Conservation (phyloP, 2,329 filamentous ascomycete genomes). For the Sordariomycetes sp. region DNA sequence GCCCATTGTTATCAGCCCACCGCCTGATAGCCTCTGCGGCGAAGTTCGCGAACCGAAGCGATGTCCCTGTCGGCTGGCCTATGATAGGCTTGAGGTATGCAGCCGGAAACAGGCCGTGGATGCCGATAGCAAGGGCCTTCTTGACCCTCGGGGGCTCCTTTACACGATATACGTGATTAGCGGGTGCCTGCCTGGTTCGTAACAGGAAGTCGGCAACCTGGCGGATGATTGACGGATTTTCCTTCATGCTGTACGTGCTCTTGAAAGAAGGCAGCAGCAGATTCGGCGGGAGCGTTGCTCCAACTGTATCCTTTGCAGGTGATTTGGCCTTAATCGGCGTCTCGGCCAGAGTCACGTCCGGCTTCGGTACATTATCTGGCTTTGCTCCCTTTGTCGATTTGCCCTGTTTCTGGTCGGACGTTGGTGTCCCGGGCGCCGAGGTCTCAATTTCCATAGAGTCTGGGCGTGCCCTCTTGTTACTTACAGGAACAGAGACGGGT, state of each 20-base stretch:
- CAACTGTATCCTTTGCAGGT: slow-evolving; percentile 15
- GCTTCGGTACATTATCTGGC: background rate
- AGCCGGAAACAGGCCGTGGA: slow-evolving; percentile 89
- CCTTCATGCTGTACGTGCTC: slow-evolving; percentile 53
- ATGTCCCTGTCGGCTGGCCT: slow-evolving; percentile 90
- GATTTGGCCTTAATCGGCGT: slow-evolving; percentile 13
- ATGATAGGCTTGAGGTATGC: slow-evolving; percentile 79
- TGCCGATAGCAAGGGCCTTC: slow-evolving; percentile 82
- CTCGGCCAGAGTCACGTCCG: background rate
- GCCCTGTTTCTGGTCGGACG: slow-evolving; percentile 10
- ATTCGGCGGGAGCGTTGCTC: slow-evolving; percentile 31
- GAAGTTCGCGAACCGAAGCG: slow-evolving; percentile 81
- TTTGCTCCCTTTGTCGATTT: background rate
- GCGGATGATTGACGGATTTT: slow-evolving; percentile 57
- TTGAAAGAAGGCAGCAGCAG: slow-evolving; percentile 57
- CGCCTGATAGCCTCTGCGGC: slow-evolving; percentile 71
- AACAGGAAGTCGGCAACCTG: slow-evolving; percentile 47
- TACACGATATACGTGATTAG: slow-evolving; percentile 59
- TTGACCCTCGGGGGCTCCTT: slow-evolving; percentile 60
- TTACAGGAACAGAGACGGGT: slow-evolving; percentile 16
- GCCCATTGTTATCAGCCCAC: slow-evolving; percentile 67
- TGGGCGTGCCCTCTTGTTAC: slow-evolving; percentile 29
- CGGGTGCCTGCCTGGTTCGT: slow-evolving; percentile 38
- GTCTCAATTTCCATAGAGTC: slow-evolving; percentile 33
- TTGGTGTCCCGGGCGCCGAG: slow-evolving; percentile 16